A percentile compares a stretch with the other conserved stretches of the same genome.
Evolutionary conservation across 2,329 filamentous ascomycete genomes (phyloP).

Genomic region (Karstenula rhodostoma): DNA sequence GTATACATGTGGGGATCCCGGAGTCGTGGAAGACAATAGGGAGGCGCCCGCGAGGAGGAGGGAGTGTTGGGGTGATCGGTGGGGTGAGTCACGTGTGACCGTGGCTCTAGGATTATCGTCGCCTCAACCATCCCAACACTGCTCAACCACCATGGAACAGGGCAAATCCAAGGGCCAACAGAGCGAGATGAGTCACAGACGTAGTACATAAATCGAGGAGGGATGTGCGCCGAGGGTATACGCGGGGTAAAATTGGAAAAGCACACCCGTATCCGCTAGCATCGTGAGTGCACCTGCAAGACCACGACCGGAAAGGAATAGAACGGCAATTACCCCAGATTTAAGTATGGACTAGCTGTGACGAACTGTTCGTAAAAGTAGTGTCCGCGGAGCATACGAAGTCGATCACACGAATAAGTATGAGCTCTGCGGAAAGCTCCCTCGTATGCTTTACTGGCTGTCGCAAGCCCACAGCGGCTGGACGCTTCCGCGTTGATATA

Average conservation of each 20-base stretch:
- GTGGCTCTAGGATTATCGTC: too few species aligned
- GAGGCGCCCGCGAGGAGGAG: too few species aligned
- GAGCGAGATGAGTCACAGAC: too few species aligned
- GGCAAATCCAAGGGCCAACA: too few species aligned
- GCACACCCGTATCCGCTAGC: neutral
- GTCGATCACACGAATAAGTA: neutral
- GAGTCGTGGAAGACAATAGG: too few species aligned
- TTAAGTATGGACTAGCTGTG: neutral
- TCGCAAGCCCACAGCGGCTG: neutral
- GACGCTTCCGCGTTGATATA: neutral
- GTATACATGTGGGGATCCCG: too few species aligned
- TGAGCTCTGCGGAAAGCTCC: neutral
- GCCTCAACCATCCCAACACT: too few species aligned
- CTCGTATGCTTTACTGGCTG: neutral
- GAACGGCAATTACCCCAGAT: neutral
- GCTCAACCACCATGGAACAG: too few species aligned
- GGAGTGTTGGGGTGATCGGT: too few species aligned
- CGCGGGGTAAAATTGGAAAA: slow-evolving; percentile 5
- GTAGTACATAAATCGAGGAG: too few species aligned
- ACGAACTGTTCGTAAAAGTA: neutral
- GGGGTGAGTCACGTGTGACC: too few species aligned
- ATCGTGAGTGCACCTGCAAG: neutral
- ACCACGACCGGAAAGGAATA: neutral
- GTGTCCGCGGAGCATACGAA: neutral
- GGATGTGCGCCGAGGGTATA: too few species aligned